These are phyloP conservation scores for Sarocladium oryzae DNA, from an alignment of 2,329 filamentous ascomycete genomes.

Conservation along the genomic window DNA sequence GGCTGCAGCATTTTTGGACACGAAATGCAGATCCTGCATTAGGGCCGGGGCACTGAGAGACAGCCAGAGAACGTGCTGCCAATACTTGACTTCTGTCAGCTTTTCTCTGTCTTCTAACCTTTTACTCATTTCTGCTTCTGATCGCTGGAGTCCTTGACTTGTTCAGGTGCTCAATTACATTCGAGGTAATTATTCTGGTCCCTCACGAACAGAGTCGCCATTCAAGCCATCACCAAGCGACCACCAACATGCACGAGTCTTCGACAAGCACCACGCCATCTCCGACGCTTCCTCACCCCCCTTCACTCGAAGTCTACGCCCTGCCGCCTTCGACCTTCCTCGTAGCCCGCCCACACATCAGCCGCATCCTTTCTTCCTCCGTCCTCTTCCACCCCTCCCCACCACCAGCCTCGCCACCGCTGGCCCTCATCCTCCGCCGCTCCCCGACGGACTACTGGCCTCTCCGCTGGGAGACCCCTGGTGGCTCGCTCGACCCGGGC, in stretches of 20 bases:
- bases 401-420: background rate
- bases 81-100: too few species aligned
- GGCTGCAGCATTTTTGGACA: too few species aligned
- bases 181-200: too few species aligned
- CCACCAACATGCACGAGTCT: background rate
- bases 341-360: conserved; percentile 13
- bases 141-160: too few species aligned
- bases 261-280: background rate
- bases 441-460: background rate
- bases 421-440: conserved; percentile 6
- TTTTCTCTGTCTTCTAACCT: too few species aligned
- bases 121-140: too few species aligned
- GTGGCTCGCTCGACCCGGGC: background rate
- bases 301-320: conserved; percentile 11
- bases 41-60: too few species aligned
- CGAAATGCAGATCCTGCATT: too few species aligned
- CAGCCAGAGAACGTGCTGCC: too few species aligned
- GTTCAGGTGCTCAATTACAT: too few species aligned
- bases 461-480: conserved; percentile 7
- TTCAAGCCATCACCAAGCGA: too few species aligned
- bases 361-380: conserved; percentile 15
- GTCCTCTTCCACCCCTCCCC: conserved; percentile 14
- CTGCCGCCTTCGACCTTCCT: conserved; percentile 12
- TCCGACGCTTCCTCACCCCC: conserved; percentile 1
- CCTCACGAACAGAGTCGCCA: too few species aligned